Base-by-base conservation (phyloP, 257 asterid species). In the Craterostigma plantagineum region DNA sequence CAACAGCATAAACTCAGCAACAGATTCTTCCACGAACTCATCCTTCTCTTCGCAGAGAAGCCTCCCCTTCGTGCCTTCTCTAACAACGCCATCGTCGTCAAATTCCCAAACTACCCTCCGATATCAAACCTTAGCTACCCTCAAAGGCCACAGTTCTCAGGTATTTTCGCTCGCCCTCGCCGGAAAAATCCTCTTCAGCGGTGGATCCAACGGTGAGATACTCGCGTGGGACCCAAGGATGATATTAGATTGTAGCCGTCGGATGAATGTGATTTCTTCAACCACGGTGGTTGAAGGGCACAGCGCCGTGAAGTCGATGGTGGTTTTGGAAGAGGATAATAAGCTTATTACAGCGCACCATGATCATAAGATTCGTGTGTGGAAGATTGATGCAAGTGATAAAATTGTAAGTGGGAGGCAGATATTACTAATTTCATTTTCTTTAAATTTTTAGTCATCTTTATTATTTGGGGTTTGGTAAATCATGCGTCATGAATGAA, bases 301-400 rank as follows among this genome's bases (percentile, higher is more conserved):
- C 38, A 63, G 79, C 52, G 76, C 72, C 27, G 78, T 72, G 9
- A 84, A 84, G 34, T 69, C 72, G 14, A 70, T 69, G 8, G 58
- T 61, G 3, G 42, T 68, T 4, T 18, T 55, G 7, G 70, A 4
- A 3, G 12, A 36, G 1, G 33, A 65, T 3, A 73, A 70, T 12
- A 71, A 57, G 41, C 55, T 85, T 11, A 51, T 80, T 58, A 75
- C 80, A 0, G 85, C 92, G 1, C 92, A 84, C 61, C 81, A 76
- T 33, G 94, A 84, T 48, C 81, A 72, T 64, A 70, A 54, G 47
- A 84, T 80, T 16, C 77, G 94, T 0, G 82, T 72, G 0, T 84
- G 93, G 94, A 75, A 57, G 45, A 60, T 68, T 7, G 69, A 66
- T 2, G 37, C 30, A 23, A 23, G 30, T 23, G 30, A 23, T 23